Evolutionary conservation across 495 filamentous ascomycete species (phyloP), one percentile per base, ranked within the genome.

Genomic region (Chlorociboria aeruginascens): DNA sequence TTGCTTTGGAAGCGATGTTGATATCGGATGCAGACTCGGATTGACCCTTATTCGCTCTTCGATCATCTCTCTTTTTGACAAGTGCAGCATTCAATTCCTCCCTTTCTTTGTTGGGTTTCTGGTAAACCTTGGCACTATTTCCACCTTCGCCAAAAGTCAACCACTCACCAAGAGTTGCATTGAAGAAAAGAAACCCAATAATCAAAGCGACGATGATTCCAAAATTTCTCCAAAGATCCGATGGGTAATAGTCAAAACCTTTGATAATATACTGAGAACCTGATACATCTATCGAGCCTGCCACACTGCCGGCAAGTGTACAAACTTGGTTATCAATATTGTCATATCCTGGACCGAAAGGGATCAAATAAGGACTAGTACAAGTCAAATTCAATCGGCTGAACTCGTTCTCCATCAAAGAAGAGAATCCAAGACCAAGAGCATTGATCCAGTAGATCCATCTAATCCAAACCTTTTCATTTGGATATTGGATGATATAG

Each of bases 351-450:
- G 78, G 73, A 0, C 76, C 56, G 20, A 49, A 53, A 20, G 56
- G 56, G 39, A 59, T 46, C 14, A 59, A 31, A n/a, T 42, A 51
- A 9, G 50, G 46, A 37, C 16, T 40, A 1, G 46, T 53, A 28
- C 57, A 60, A 10, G 48, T 49, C 28, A 56, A 40, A 25, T 30
- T 44, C 1, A 54, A 30, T 20, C 53, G 28, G 11, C 41, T 43
- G 83, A 92, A 92, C 60, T 92, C 87, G 52, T 92, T 92, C 52
- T 85, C 78, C 85, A 92, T 90, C 62, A 93, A 53, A 0, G 76
- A 66, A 7, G 78, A 71, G 61, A 92, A 90, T 0, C 79, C 74
- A 3, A 89, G 70, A 32, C 84, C 84, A 6, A 90, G 70, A 0
- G 82, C 76, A 48, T 89, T 89, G 58, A 89, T 72, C 61, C 78